A percentile compares a stretch with the other conserved stretches of the same genome.
Conservation (phyloP, 495 filamentous ascomycete species). For the Umbilicaria muhlenbergii region DNA sequence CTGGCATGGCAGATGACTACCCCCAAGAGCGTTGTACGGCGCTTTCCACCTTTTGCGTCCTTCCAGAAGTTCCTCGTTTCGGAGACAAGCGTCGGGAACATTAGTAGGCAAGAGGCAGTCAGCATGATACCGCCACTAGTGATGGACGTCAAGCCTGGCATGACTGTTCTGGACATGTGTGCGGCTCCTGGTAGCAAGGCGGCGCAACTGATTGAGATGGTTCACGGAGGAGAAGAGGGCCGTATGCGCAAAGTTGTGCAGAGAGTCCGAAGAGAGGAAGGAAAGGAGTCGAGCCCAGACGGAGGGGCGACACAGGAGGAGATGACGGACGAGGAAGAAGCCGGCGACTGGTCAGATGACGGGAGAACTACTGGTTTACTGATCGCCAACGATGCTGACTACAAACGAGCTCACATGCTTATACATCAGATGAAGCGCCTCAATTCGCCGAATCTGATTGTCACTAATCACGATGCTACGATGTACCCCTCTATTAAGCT, state of each 20-base stretch:
- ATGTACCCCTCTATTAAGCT: conserved; percentile 85
- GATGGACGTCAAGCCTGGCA: conserved; percentile 78
- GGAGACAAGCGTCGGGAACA: conserved; percentile 92
- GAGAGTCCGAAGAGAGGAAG: conserved; percentile 33
- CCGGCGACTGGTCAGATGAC: conserved; percentile 50
- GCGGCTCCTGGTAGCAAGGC: conserved; percentile 95
- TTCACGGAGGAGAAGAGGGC: conserved; percentile 82
- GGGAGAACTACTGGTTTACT: conserved; percentile 80
- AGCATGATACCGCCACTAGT: conserved; percentile 97
- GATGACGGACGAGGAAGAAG: conserved; percentile 29
- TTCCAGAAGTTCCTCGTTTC: conserved; percentile 98
- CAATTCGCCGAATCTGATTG: conserved; percentile 90
- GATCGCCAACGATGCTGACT: conserved; percentile 90
- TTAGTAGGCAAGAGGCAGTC: conserved; percentile 89
- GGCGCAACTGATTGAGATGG: conserved; percentile 84
- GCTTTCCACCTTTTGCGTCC: conserved; percentile 77
- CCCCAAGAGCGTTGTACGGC: conserved; percentile 81
- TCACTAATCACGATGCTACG: conserved; percentile 95
- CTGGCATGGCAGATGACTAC: conserved; percentile 95
- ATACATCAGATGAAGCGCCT: conserved; percentile 94
- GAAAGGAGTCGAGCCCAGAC: conserved; percentile 31
- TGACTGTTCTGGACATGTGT: conserved; percentile 88
- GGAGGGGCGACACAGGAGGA: conserved; percentile 22
- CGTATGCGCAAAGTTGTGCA: conserved; percentile 45
- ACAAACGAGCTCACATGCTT: conserved; percentile 89